Evolutionary conservation across 441 rosid genomes (phyloP), one percentile per base, ranked within the genome.

Genomic region (Populus tomentosa): DNA sequence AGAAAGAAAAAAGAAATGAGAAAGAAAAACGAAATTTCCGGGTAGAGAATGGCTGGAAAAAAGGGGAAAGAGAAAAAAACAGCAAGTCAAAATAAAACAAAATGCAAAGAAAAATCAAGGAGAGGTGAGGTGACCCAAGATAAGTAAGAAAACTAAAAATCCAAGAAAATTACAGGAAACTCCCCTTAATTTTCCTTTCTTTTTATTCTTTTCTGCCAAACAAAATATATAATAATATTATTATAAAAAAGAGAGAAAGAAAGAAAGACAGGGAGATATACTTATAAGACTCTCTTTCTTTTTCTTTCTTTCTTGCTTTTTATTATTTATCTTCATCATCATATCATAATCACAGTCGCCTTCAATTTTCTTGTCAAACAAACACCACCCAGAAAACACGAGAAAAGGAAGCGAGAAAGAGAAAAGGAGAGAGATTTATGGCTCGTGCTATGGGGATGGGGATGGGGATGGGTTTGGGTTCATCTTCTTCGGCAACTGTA

Each of bases 401-500:
- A 32, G 36, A 20, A 69, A 68, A 35, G 38, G 10, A 75, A 38
- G 21, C 21, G 62, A 65, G 67, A 76, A 14, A n/a, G 79, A 50
- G 24, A 30, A 62, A 61, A 63, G 76, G 78, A 67, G 76, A 72
- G 69, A 40, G 67, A 40, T 62, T 65, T 71, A 23, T 50, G 59
- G 59, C 59, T 50, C 59, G n/a, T 50, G 69, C 36, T 64, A 56
- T 64, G 67, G 76, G 24, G 83, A 72, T 71, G 67, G 76, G 24
- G 83, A 72, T 71, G 70, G 78, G 69, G 82, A 67, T 70, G 72
- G 77, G 69, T 7, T 14, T 73, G 76, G 7, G 14, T 82, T 89
- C 92, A 26, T 89, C 94, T n/a, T 82, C 94, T 36, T 90, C 98
- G 53, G 98, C 98, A 13, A 75, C 91, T 32, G 95, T 93, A 21